phyloP scores from a whole-genome alignment of 768 basidiomycete genomes.

The Pulveroboletus ravenelii region DNA sequence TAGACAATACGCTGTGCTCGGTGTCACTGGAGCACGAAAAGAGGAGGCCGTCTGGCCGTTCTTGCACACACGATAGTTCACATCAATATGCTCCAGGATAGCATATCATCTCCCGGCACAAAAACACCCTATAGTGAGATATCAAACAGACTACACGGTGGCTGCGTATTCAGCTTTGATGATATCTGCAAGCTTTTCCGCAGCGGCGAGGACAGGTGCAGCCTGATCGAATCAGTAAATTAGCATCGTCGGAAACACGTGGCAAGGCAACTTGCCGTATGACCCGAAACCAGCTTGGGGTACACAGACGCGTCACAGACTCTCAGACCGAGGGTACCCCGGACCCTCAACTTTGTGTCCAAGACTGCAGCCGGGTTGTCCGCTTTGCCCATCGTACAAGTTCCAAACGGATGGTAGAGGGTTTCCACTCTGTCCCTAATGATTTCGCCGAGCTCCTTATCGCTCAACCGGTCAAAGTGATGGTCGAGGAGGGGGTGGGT shows the following conservation, averaged over 20 bases:
- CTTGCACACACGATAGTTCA: not conserved
- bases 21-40: constrained; percentile 31
- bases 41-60: constrained; percentile 31
- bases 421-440: constrained; percentile 36
- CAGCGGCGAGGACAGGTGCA: constrained; percentile 28
- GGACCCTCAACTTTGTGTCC: constrained; percentile 39
- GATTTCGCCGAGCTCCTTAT: constrained; percentile 32
- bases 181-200: constrained; percentile 33
- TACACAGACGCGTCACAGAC: constrained; percentile 46
- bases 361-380: constrained; percentile 40
- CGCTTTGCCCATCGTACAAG: constrained; percentile 35
- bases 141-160: not conserved
- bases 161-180: constrained; percentile 25
- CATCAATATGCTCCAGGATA: not conserved
- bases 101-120: no score
- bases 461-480: constrained; percentile 29
- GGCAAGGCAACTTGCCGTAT: constrained; percentile 35
- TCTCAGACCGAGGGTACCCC: constrained; percentile 39
- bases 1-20: constrained; percentile 77
- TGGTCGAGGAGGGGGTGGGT: constrained; percentile 35
- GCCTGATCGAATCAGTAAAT: constrained; percentile 14
- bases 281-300: constrained; percentile 41
- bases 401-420: constrained; percentile 41
- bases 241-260: not conserved
- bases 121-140: no score